Evolutionary conservation across 768 basidiomycete genomes (phyloP), one percentile per base, ranked within the genome.

Genomic region (Erythrobasidium yunnanense): DNA sequence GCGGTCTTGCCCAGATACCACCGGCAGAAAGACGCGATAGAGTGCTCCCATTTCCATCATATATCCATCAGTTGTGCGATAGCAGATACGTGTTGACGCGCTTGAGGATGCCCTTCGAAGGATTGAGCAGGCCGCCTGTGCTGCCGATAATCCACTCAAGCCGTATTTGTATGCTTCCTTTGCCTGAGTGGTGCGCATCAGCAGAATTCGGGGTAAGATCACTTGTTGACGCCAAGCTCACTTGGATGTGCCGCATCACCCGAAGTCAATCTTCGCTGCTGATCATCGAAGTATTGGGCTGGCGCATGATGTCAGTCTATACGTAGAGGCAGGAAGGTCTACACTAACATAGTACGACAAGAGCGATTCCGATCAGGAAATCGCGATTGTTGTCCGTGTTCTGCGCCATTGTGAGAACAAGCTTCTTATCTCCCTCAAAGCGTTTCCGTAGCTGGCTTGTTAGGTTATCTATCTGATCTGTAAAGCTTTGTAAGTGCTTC

Each of bases 61-160:
- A n/a, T n/a, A n/a, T n/a, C n/a, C n/a, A n/a, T n/a, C n/a, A n/a
- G n/a, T n/a, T n/a, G n/a, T n/a, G 38, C 11, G 38, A 42, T 11
- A 90, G 80, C 4, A 88, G 75, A 69, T 81, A 87, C 69, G 86
- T 84, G 72, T 90, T 89, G 49, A 88, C 82, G 15, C 84, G 77
- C 75, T 88, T 88, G 66, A 96, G 79, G 7, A 87, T 88, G 17
- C 83, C 80, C 45, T 90, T 81, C 8, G 87, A 84, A 0, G 93
- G 92, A 73, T 95, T 96, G 51, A 73, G 54, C 23, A 20, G 2
- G 85, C 86, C 58, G 79, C 78, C 4, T 87, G 86, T 55, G 81
- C 78, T 69, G 83, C 85, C 20, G 85, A 79, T 66, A 52, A 96
- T 83, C 88, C 87, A 90, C 73, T 96, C 85, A 34, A 96, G 78